phyloP scores from a whole-genome alignment of 352 stramenopile species.

The Globisporangium yorkense region DNA sequence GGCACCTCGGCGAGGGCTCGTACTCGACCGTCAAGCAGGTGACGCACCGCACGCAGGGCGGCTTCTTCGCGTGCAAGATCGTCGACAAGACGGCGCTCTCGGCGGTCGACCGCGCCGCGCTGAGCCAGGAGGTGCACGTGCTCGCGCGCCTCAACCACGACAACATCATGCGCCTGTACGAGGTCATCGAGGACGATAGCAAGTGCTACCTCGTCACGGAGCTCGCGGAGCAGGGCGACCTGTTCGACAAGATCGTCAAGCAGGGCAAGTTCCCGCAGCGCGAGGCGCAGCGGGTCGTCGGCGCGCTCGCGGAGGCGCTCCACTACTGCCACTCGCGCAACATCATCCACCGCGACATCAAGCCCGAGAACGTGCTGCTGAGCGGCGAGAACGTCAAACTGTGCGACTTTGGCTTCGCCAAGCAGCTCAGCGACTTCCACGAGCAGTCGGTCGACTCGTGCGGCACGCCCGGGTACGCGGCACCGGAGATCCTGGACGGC shows the following conservation, averaged over 20 bases:
- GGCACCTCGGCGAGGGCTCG: conserved; percentile 78
- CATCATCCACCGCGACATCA: conserved; percentile 85
- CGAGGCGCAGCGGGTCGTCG: conserved; percentile 64
- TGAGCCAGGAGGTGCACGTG: conserved; percentile 71
- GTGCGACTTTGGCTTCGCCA: conserved; percentile 84
- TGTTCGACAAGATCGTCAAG: conserved; percentile 86
- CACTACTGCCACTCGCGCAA: conserved; percentile 90
- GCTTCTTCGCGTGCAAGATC: conserved; percentile 77
- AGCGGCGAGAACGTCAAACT: conserved; percentile 73
- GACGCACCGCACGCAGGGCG: conserved; percentile 71
- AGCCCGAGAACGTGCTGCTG: conserved; percentile 82
- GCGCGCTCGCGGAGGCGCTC: conserved; percentile 82
- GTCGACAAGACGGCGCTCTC: conserved; percentile 78
- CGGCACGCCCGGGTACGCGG: conserved; percentile 78
- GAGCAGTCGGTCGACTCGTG: conserved; percentile 80
- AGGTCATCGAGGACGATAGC: conserved; percentile 92
- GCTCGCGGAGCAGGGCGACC: conserved; percentile 87
- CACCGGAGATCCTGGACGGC: conserved; percentile 79
- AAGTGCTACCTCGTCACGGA: conserved; percentile 99
- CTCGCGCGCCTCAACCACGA: conserved; percentile 71
- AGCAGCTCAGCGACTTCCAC: conserved; percentile 47
- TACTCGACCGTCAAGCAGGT: conserved; percentile 88
- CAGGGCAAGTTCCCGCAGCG: conserved; percentile 62
- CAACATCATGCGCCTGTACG: conserved; percentile 89
- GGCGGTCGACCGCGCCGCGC: conserved; percentile 56